Evolutionary conservation across 2,329 filamentous ascomycete species (phyloP).

Genomic region (Domatiomyces globalis): DNA sequence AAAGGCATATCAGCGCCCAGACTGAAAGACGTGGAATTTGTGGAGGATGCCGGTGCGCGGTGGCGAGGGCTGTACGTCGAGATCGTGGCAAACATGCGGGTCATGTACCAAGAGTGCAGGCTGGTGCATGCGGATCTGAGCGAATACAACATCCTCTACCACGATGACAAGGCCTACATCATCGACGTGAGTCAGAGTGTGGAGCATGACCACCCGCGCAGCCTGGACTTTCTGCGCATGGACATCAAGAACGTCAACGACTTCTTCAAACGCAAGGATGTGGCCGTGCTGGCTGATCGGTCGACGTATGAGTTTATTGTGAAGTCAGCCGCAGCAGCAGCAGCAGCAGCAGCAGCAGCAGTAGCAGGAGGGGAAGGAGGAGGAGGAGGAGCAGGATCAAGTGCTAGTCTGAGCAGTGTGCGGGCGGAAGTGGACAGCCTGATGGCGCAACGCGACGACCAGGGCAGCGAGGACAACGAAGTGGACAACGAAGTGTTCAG

Average conservation of each 20-base stretch:
- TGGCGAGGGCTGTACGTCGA: conserved; percentile 73
- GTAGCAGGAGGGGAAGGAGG: too few species aligned
- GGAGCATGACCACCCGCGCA: conserved; percentile 87
- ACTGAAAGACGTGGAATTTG: conserved; percentile 69
- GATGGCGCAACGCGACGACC: conserved; percentile 42
- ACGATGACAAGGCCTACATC: conserved; percentile 69
- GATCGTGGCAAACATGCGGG: conserved; percentile 74
- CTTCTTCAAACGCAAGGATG: conserved; percentile 77
- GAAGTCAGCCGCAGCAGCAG: conserved; percentile 35
- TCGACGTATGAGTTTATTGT: conserved; percentile 76
- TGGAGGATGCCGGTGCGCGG: conserved; percentile 47
- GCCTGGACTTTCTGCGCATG: conserved; percentile 88
- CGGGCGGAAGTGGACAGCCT: conserved; percentile 50
- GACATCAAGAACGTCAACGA: conserved; percentile 94
- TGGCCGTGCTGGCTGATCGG: conserved; percentile 66
- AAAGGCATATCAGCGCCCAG: conserved; percentile 81
- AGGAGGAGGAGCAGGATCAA: not conserved
- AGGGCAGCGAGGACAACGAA: conserved; percentile 45
- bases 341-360: too few species aligned
- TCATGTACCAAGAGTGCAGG: conserved; percentile 80
- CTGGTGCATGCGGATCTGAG: conserved; percentile 93
- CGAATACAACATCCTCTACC: conserved; percentile 94
- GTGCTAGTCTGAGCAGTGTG: conserved; percentile 31
- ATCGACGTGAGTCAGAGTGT: conserved; percentile 98
- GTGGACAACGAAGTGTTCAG: conserved; percentile 86